Evolutionary conservation across 2,329 filamentous ascomycete species (phyloP), one percentile per base, ranked within the genome.

Genomic region (Aspergillus niger): DNA sequence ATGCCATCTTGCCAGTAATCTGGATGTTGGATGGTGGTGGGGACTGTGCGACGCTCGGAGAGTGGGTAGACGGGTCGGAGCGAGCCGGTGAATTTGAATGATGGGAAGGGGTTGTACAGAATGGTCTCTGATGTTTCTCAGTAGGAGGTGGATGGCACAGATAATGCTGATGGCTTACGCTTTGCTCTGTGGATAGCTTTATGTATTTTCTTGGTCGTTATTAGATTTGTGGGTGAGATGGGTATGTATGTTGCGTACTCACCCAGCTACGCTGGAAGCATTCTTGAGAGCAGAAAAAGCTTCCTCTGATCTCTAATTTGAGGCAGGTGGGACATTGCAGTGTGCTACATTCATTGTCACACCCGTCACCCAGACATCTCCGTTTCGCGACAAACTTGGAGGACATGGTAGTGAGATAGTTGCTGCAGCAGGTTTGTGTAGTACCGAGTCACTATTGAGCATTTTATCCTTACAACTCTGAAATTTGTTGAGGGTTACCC

Each of bases 231-330:
- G 30, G 2, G 3, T 15, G 17, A 2, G 60, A 63, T 13, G 32
- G 32, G 11, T 6, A 36, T 36, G 32, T 15, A 36, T 26, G 1
- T 7, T 26, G 26, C 6, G 62, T 66, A 71, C 85, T 67, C 84
- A 97, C 93, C 93, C 93, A 97, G 81, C 91, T 97, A 77, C 86
- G 89, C 83, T 96, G 97, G 80, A 97, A 97, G 80, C 93, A 97
- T 68, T 97, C 93, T 77, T 97, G 93, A 13, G 91, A 90, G 81
- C 93, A 97, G 79, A 97, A 97, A 32, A 60, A 70, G 28, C 68
- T 67, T 32, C 54, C 61, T 55, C 92, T 90, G 76, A 92, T 88
- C 38, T 88, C 90, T 20, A 92, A 80, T 79, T 96, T 96, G 72
- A 96, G 83, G 76, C 93, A 97, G 24, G 90, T 97, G 58, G 93